Percentiles rank a stretch among this genome's conserved stretches.
phyloP scores from a whole-genome alignment of 768 basidiomycete species.

The Russula brevipes region DNA sequence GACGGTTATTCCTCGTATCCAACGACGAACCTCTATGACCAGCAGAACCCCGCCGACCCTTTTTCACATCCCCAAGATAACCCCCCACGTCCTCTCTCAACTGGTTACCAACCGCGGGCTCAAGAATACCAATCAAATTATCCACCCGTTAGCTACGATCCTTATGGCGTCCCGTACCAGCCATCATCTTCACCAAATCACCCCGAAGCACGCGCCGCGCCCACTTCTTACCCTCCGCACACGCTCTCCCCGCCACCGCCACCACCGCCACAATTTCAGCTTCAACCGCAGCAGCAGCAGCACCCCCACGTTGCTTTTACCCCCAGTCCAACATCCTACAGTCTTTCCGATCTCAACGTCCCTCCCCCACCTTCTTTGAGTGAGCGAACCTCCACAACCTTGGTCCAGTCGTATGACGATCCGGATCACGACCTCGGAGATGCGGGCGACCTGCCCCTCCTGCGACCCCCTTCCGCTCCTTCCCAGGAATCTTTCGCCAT shows the following conservation, averaged over 20 bases:
- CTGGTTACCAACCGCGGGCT: slow-evolving; percentile 25
- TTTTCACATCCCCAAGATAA: slow-evolving; percentile 35
- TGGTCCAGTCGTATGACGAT: slow-evolving; percentile 31
- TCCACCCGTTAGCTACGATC: slow-evolving; percentile 27
- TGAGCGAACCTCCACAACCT: slow-evolving; percentile 16
- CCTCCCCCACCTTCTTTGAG: slow-evolving; percentile 25
- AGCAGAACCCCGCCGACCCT: slow-evolving; percentile 39
- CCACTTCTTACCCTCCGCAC: slow-evolving; percentile 16
- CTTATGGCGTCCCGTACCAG: slow-evolving; percentile 19
- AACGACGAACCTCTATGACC: slow-evolving; percentile 31
- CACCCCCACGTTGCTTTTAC: neutral
- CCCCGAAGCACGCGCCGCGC: slow-evolving; percentile 14
- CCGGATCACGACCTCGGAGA: slow-evolving; percentile 38
- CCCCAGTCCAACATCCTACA: neutral
- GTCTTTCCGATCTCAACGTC: slow-evolving; percentile 18
- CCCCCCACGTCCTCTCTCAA: slow-evolving; percentile 11
- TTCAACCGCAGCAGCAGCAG: neutral
- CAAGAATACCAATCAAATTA: slow-evolving; percentile 19
- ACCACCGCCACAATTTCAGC: neutral
- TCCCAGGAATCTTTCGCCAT: slow-evolving; percentile 27
- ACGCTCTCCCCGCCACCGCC: slow-evolving; percentile 15
- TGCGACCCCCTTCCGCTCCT: slow-evolving; percentile 31
- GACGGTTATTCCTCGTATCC: slow-evolving; percentile 58
- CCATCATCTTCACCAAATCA: slow-evolving; percentile 29
- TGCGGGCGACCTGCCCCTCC: slow-evolving; percentile 61